A percentile compares a stretch with the other conserved stretches of the same genome.
These are phyloP conservation scores for Scutellaria barbata DNA, from an alignment of 257 asterid species.

Conservation along the genomic window DNA sequence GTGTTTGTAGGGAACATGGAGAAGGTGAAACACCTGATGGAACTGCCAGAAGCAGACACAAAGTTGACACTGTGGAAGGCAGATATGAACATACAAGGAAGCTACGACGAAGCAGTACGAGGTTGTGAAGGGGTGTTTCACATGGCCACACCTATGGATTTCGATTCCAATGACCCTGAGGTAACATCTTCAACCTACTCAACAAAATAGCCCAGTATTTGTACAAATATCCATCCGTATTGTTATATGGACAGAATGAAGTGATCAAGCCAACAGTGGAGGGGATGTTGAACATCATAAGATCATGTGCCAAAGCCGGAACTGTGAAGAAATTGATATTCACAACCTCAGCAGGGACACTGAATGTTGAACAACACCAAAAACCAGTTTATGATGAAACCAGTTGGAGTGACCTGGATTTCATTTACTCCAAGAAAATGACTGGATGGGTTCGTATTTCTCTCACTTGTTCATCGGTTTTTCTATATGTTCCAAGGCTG, in stretches of 20 bases:
- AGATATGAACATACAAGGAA: conserved; percentile 72
- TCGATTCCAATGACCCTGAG: conserved; percentile 84
- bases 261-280: conserved; percentile 85
- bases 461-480: not conserved
- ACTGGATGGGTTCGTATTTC: conserved; percentile 77
- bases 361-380: conserved; percentile 68
- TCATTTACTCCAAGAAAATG: conserved; percentile 80
- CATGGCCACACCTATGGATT: conserved; percentile 96
- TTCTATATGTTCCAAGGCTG: conserved; percentile 1
- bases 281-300: conserved; percentile 71
- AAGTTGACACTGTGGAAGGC: conserved; percentile 77
- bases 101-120: conserved; percentile 76
- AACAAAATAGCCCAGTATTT: not conserved
- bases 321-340: conserved; percentile 75
- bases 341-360: conserved; percentile 89
- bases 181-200: conserved; percentile 37
- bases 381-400: conserved; percentile 66
- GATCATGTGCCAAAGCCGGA: conserved; percentile 78
- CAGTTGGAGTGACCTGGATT: conserved; percentile 77
- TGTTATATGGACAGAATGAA: conserved; percentile 57
- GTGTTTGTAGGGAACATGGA: conserved; percentile 52
- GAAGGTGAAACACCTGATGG: conserved; percentile 67
- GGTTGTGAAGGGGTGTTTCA: conserved; percentile 92
- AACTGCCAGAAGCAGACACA: conserved; percentile 66
- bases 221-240: not conserved